Evolutionary conservation across 2,329 filamentous ascomycete species (phyloP).

Genomic region (Stachybotrys chartarum): DNA sequence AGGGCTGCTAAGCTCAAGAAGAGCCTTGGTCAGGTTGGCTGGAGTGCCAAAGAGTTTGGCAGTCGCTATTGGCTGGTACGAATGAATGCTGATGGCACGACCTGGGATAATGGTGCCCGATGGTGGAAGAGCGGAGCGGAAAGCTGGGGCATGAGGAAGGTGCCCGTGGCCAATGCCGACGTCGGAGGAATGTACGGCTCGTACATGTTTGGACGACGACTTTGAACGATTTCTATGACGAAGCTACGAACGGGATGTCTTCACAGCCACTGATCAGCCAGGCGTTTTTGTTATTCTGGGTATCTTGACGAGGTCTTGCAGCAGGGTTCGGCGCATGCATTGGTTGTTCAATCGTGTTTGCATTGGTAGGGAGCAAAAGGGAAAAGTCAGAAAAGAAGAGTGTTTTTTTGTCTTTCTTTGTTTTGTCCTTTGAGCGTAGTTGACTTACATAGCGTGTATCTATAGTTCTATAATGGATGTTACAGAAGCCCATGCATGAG

Average conservation of each 20-base stretch:
- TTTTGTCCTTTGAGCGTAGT: too few relatives aligned
- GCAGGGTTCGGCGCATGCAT: too few relatives aligned
- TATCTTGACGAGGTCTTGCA: too few relatives aligned
- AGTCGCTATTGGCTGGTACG: constrained; percentile 62
- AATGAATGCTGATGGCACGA: constrained; percentile 27
- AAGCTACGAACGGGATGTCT: constrained; percentile 10
- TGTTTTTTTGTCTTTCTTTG: too few relatives aligned
- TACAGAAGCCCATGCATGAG: too few relatives aligned
- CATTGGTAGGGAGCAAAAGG: too few relatives aligned
- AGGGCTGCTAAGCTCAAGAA: constrained; percentile 56
- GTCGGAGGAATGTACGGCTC: constrained; percentile 89
- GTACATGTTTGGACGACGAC: constrained; percentile 55
- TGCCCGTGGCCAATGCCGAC: constrained; percentile 86
- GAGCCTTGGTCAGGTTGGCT: constrained; percentile 56
- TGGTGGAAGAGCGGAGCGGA: constrained; percentile 80
- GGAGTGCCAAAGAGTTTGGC: constrained; percentile 65
- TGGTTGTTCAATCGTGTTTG: too few relatives aligned
- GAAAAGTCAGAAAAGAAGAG: too few relatives aligned
- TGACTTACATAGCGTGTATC: too few relatives aligned
- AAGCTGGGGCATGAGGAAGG: constrained; percentile 82
- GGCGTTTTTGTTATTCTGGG: constrained; percentile 3
- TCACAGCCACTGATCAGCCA: constrained; percentile 5
- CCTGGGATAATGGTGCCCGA: constrained; percentile 41
- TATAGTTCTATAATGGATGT: too few relatives aligned
- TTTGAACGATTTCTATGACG: constrained; percentile 37